Evolutionary conservation across 1,139 yeast genomes (phyloP).

Genomic region (Ogataea hybrid): DNA sequence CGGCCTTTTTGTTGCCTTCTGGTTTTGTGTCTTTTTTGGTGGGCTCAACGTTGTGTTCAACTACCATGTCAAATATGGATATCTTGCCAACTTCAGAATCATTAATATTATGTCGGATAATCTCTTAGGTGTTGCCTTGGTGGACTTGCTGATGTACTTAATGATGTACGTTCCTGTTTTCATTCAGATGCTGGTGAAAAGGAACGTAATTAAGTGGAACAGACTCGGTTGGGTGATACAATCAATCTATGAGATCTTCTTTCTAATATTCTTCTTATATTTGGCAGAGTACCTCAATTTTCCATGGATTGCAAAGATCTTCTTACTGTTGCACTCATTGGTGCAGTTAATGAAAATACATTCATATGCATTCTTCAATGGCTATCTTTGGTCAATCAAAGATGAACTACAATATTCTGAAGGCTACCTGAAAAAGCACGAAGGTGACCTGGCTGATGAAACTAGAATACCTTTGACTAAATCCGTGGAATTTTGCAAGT

Average conservation of each 20-base stretch:
- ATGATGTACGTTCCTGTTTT: conserved; percentile 54
- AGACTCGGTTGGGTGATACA: conserved; percentile 60
- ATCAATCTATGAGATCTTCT: conserved; percentile 51
- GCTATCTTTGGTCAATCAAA: conserved; percentile 70
- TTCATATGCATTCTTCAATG: conserved; percentile 85
- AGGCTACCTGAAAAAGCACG: conserved; percentile 32
- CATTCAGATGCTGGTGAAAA: conserved; percentile 51
- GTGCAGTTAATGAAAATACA: conserved; percentile 92
- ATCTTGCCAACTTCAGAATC: conserved; percentile 46
- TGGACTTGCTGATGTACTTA: conserved; percentile 71
- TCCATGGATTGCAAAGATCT: conserved; percentile 90
- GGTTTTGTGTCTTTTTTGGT: conserved; percentile 61
- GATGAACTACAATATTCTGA: conserved; percentile 55
- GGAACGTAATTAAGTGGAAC: conserved; percentile 52
- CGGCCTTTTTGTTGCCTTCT: conserved; percentile 66
- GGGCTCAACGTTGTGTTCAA: conserved; percentile 49
- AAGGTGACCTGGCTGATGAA: conserved; percentile 26
- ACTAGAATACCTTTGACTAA: conserved; percentile 37
- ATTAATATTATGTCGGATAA: conserved; percentile 52
- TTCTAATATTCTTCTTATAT: conserved; percentile 44
- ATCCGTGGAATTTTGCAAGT: conserved; percentile 60
- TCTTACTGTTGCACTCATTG: conserved; percentile 74
- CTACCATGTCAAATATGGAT: conserved; percentile 33
- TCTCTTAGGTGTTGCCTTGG: conserved; percentile 57
- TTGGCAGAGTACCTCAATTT: conserved; percentile 52